A percentile compares a stretch with the other conserved stretches of the same genome.
phyloP scores from a whole-genome alignment of 768 basidiomycete species.

The Macrolepiota dolichaula region DNA sequence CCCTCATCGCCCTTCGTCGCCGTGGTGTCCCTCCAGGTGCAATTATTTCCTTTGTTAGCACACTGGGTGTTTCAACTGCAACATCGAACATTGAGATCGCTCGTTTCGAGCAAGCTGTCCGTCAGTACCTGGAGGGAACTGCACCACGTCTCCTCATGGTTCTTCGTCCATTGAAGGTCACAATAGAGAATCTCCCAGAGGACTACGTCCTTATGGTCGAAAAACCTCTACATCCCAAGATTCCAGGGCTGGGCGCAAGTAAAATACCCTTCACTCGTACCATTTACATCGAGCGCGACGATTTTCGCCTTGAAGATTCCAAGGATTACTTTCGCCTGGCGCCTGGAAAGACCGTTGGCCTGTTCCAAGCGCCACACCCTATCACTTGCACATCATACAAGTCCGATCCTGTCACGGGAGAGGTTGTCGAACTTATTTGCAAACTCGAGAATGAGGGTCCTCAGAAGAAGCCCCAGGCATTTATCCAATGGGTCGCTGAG shows the following conservation, averaged over 20 bases:
- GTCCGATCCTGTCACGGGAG: slow-evolving; percentile 66
- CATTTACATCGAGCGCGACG: slow-evolving; percentile 89
- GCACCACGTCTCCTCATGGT: slow-evolving; percentile 92
- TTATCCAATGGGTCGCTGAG: slow-evolving; percentile 96
- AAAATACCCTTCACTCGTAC: slow-evolving; percentile 83
- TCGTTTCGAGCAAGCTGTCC: slow-evolving; percentile 87
- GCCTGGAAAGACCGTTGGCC: slow-evolving; percentile 94
- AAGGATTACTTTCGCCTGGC: slow-evolving; percentile 97
- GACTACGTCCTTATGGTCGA: slow-evolving; percentile 81
- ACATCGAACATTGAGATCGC: slow-evolving; percentile 79
- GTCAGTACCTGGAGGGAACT: slow-evolving; percentile 84
- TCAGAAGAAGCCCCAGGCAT: slow-evolving; percentile 83
- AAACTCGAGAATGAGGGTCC: slow-evolving; percentile 68
- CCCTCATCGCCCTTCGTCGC: slow-evolving; percentile 90
- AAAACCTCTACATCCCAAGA: slow-evolving; percentile 93
- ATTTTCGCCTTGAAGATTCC: slow-evolving; percentile 89
- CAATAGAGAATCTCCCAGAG: slow-evolving; percentile 85
- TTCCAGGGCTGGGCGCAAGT: slow-evolving; percentile 80
- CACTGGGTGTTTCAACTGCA: slow-evolving; percentile 89
- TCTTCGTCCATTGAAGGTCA: slow-evolving; percentile 84
- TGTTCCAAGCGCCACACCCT: slow-evolving; percentile 90
- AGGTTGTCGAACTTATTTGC: slow-evolving; percentile 77
- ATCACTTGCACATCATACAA: slow-evolving; percentile 92
- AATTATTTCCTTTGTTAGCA: slow-evolving; percentile 88
- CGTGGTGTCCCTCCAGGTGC: slow-evolving; percentile 97